A percentile compares a stretch with the other conserved stretches of the same genome.
Evolutionary conservation across 208 protist species (phyloP).

Genomic region (Balamuthia mandrillaris): DNA sequence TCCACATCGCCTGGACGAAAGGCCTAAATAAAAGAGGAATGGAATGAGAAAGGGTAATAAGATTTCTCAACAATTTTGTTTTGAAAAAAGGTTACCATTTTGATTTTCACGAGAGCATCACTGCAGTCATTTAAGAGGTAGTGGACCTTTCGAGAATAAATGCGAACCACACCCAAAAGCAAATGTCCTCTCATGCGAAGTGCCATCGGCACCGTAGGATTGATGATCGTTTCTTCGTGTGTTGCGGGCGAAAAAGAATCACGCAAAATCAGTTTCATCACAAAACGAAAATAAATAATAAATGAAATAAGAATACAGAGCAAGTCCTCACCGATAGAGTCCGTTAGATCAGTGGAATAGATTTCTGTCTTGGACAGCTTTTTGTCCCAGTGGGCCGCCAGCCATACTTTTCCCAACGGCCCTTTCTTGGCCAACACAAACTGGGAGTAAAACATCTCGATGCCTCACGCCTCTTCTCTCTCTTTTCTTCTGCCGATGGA

Average conservation of each 20-base stretch:
- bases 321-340: conserved; percentile 68
- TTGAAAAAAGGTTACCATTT: conserved; percentile 45
- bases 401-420: conserved; percentile 92
- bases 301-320: neutral
- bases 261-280: neutral
- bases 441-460: conserved; percentile 93
- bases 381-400: conserved; percentile 92
- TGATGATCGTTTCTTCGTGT: conserved; percentile 81
- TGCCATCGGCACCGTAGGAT: conserved; percentile 89
- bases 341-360: conserved; percentile 82
- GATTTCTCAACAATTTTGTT: neutral
- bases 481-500: conserved; percentile 38
- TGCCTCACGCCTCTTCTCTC: conserved; percentile 34
- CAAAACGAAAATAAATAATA: neutral
- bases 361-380: conserved; percentile 89
- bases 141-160: conserved; percentile 89
- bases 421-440: conserved; percentile 92
- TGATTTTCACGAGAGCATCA: conserved; percentile 73
- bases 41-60: neutral
- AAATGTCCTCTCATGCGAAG: conserved; percentile 92
- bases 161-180: conserved; percentile 92
- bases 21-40: neutral
- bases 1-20: conserved; percentile 55
- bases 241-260: neutral
- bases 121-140: conserved; percentile 71